phyloP scores from a whole-genome alignment of 176 grass and related monocot species.

The Lolium rigidum region DNA sequence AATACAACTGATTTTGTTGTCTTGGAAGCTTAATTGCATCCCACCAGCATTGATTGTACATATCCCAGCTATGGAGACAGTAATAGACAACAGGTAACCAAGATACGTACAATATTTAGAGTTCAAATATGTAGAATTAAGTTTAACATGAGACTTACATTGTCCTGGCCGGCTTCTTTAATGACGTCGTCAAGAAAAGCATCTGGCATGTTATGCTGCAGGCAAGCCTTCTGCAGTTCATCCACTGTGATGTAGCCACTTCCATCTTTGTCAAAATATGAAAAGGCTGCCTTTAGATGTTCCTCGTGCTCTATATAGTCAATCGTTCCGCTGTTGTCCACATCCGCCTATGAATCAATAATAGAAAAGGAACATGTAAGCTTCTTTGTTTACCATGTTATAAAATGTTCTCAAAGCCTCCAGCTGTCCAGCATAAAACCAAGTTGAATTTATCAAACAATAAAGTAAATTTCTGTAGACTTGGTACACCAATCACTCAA shows the following conservation, averaged over 20 bases:
- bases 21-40: slow-evolving; percentile 20
- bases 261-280: slow-evolving; percentile 98
- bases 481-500: not conserved
- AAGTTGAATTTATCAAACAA: slow-evolving; percentile 18
- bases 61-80: slow-evolving; percentile 11
- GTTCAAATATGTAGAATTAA: slow-evolving; percentile 23
- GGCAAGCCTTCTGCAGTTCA: slow-evolving; percentile 94
- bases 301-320: slow-evolving; percentile 94
- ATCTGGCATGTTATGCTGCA: slow-evolving; percentile 97
- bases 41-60: slow-evolving; percentile 10
- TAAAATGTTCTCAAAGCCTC: slow-evolving; percentile 34
- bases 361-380: slow-evolving; percentile 35
- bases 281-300: slow-evolving; percentile 89
- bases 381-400: slow-evolving; percentile 8
- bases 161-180: slow-evolving; percentile 96
- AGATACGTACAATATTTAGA: not conserved
- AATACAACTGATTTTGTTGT: not conserved
- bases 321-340: slow-evolving; percentile 98
- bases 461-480: slow-evolving; percentile 26
- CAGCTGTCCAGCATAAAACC: slow-evolving; percentile 9
- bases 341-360: slow-evolving; percentile 72
- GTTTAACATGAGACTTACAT: slow-evolving; percentile 64
- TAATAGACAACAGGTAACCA: not conserved
- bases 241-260: slow-evolving; percentile 99
- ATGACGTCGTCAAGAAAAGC: slow-evolving; percentile 97